Evolutionary conservation across 2,329 filamentous ascomycete genomes (phyloP).

Genomic region (Aspergillus sp.): DNA sequence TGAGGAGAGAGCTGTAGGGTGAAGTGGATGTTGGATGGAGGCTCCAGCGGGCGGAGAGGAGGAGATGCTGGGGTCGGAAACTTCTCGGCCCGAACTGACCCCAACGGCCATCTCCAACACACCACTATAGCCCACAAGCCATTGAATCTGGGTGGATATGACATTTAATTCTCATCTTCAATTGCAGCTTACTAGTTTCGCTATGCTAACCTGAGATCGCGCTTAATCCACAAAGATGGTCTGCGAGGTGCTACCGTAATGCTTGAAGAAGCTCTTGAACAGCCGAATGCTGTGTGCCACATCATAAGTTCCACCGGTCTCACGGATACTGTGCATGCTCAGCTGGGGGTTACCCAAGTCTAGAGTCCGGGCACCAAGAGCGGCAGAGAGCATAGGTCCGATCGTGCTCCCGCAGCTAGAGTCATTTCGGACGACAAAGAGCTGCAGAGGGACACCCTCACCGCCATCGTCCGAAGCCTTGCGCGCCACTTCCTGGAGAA

Average conservation of each 20-base stretch:
- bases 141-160: neutral
- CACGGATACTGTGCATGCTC: slow-evolving; percentile 95
- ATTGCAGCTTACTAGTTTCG: neutral
- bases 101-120: neutral
- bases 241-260: slow-evolving; percentile 80
- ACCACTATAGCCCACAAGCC: neutral
- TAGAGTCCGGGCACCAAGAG: slow-evolving; percentile 82
- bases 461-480: slow-evolving; percentile 59
- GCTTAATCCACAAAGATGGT: slow-evolving; percentile 80
- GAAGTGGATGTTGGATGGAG: slow-evolving; percentile 1
- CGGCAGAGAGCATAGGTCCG: slow-evolving; percentile 91
- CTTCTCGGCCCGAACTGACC: slow-evolving; percentile 15
- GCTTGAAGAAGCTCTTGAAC: slow-evolving; percentile 84
- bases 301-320: slow-evolving; percentile 87
- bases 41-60: neutral
- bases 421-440: slow-evolving; percentile 97
- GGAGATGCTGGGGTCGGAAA: slow-evolving; percentile 11
- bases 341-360: slow-evolving; percentile 94
- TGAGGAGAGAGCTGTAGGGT: slow-evolving; percentile 3
- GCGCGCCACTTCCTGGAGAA: slow-evolving; percentile 83
- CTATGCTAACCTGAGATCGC: neutral
- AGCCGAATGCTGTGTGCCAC: slow-evolving; percentile 83
- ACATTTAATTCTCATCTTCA: neutral
- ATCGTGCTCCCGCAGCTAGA: slow-evolving; percentile 95
- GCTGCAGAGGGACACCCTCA: slow-evolving; percentile 81